phyloP scores from a whole-genome alignment of 306 rosid species.

The Pyrus communis region DNA sequence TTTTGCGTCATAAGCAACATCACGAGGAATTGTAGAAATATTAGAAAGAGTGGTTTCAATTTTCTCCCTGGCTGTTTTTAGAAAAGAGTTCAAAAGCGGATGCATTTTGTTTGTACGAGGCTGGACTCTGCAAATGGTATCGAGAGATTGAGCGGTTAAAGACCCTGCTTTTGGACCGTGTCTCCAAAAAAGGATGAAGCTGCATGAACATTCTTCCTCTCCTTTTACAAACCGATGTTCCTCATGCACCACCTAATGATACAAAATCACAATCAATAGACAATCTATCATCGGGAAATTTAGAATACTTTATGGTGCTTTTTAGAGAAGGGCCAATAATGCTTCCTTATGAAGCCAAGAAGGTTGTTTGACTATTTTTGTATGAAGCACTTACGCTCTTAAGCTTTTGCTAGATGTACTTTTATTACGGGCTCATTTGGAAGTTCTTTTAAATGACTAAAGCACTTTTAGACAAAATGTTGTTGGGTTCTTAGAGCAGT shows the following conservation, averaged over 20 bases:
- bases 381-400: no score
- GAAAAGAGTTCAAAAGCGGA: conserved; percentile 43
- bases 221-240: conserved; percentile 34
- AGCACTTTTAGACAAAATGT: no score
- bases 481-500: no score
- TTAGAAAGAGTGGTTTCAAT: conserved; percentile 1
- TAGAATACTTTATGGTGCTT: not conserved
- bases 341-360: no score
- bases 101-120: conserved; percentile 15
- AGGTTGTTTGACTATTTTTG: no score
- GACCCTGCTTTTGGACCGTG: conserved; percentile 52
- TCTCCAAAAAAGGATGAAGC: conserved; percentile 43
- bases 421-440: no score
- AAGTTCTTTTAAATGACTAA: no score
- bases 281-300: not conserved
- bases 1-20: not conserved
- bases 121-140: conserved; percentile 42
- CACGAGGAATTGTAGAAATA: not conserved
- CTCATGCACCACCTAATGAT: conserved; percentile 34
- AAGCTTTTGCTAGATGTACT: no score
- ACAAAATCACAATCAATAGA: not conserved
- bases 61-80: conserved; percentile 27
- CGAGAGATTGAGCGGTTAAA: conserved; percentile 21
- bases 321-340: not conserved
- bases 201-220: conserved; percentile 54